Base-by-base conservation (phyloP, 805 yeast genomes). In the Hanseniaspora jakobsenii region DNA sequence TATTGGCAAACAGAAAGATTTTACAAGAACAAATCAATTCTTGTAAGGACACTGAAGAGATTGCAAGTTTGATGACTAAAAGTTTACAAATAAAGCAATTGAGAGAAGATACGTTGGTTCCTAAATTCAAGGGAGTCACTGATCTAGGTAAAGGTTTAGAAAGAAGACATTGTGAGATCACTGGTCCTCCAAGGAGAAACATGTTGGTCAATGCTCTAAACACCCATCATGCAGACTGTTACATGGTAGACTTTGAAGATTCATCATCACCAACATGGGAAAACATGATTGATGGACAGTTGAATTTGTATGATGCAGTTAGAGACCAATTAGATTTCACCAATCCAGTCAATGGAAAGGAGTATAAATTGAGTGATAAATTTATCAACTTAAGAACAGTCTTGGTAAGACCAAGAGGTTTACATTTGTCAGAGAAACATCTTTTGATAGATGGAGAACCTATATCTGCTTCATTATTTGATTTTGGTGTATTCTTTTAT, bases 171-270 rank as follows among this genome's bases (percentile, higher is more conserved):
- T 77, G 75, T 35, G 91, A 81, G 62, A 81, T 81, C 61, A 81
- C 93, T 19, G 93, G 93, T 40, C 93, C 93, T 17, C 81, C 87
- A 44, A 81, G 80, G 58, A 72, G 89, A 51, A 79, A 81, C 55
- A 81, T 81, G 93, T 74, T 81, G 51, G 76, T 81, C 56, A 81
- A 81, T 57, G 91, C 89, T 2, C 69, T 81, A 59, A 81, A 81
- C 63, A 77, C 87, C 0, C 32, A 28, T 16, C 69, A 72, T 44
- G 91, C 81, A 35, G 80, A 80, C 50, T 81, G 91, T 24, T 81
- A 81, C 60, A 81, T 81, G 91, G 78, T 85, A 34, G 93, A 81
- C 66, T 79, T 81, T 55, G 93, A 81, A 62, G 91, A 81, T 61
- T 79, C 87, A 14, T 74, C 81, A 54, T 75, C 89, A 16, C 93